Percentiles rank a stretch among this genome's conserved stretches.
Evolutionary conservation across 768 basidiomycete species (phyloP).

Genomic region (Mycena maculata): DNA sequence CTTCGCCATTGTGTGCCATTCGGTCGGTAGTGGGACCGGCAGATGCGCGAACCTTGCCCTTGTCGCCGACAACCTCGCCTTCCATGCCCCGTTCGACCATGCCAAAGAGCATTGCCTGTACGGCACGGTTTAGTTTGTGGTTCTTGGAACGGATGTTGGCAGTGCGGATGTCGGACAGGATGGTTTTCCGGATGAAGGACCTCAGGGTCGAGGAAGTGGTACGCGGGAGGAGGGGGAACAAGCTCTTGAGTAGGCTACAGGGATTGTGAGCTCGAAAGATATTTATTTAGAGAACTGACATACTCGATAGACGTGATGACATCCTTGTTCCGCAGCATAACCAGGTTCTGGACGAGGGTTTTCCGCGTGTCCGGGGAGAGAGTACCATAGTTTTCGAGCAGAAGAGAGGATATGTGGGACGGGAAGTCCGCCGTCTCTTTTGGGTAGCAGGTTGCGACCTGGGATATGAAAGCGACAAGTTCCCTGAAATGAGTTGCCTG

Average conservation of each 20-base stretch:
- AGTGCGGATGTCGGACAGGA: constrained; percentile 91
- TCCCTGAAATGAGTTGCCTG: constrained; percentile 88
- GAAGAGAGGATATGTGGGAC: constrained; percentile 77
- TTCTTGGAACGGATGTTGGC: constrained; percentile 92
- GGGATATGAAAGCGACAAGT: constrained; percentile 90
- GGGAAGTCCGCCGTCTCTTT: constrained; percentile 91
- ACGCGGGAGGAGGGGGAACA: constrained; percentile 97
- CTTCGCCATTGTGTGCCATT: constrained; percentile 69
- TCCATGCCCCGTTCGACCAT: constrained; percentile 97
- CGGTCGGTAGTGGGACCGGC: constrained; percentile 51
- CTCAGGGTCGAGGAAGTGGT: constrained; percentile 89
- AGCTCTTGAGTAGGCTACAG: constrained; percentile 81
- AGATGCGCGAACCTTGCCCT: constrained; percentile 74
- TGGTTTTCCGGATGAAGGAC: constrained; percentile 89
- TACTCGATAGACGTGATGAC: constrained; percentile 94
- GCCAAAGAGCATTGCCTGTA: constrained; percentile 94
- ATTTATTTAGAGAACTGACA: constrained; percentile 43
- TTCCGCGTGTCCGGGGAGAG: constrained; percentile 86
- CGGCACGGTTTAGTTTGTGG: constrained; percentile 95
- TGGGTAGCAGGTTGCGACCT: constrained; percentile 96
- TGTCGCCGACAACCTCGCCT: constrained; percentile 83
- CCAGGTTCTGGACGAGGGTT: constrained; percentile 88
- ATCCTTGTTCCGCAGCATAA: constrained; percentile 92
- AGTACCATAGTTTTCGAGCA: constrained; percentile 81
- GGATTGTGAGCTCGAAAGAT: constrained; percentile 1